Percentiles rank a stretch among this genome's conserved stretches.
Evolutionary conservation across 495 filamentous ascomycete genomes (phyloP).

Genomic region (Aspergillus incahuasiensis): DNA sequence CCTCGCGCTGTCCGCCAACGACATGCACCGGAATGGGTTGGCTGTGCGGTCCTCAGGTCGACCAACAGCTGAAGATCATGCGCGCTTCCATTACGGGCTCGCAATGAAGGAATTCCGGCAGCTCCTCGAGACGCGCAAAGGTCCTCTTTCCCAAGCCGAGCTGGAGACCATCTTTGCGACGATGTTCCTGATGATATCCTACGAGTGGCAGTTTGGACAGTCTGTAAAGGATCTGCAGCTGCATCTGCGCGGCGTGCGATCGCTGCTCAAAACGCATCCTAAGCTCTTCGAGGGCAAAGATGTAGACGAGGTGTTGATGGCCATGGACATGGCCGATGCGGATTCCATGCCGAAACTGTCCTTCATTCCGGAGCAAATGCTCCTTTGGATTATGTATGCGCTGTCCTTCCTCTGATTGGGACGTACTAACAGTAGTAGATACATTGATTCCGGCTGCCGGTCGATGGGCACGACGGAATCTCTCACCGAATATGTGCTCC

Average conservation of each 20-base stretch:
- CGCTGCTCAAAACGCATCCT: constrained; percentile 36
- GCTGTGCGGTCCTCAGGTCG: constrained; percentile 26
- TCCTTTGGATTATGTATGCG: constrained; percentile 39
- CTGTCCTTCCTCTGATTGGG: neutral
- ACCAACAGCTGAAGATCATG: constrained; percentile 35
- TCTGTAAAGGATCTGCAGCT: constrained; percentile 39
- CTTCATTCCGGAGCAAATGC: constrained; percentile 38
- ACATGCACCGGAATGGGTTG: constrained; percentile 39
- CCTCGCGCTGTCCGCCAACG: constrained; percentile 35
- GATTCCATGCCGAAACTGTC: constrained; percentile 23
- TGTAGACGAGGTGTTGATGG: constrained; percentile 31
- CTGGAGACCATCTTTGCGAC: constrained; percentile 39
- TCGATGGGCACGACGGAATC: constrained; percentile 36
- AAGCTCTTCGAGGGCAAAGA: constrained; percentile 34
- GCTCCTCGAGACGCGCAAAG: constrained; percentile 30
- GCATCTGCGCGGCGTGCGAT: constrained; percentile 39
- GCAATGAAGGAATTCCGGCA: constrained; percentile 43
- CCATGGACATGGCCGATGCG: constrained; percentile 17
- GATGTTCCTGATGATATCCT: constrained; percentile 41
- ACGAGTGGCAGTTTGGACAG: constrained; percentile 42
- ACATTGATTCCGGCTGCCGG: constrained; percentile 35
- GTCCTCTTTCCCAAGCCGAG: constrained; percentile 25
- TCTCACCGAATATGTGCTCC: constrained; percentile 33
- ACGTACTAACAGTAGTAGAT: constrained; percentile 22
- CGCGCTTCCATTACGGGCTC: constrained; percentile 37